These are phyloP conservation scores for Fomitopsis schrenkii DNA, from an alignment of 1,284 basidiomycete genomes.

Conservation along the genomic window DNA sequence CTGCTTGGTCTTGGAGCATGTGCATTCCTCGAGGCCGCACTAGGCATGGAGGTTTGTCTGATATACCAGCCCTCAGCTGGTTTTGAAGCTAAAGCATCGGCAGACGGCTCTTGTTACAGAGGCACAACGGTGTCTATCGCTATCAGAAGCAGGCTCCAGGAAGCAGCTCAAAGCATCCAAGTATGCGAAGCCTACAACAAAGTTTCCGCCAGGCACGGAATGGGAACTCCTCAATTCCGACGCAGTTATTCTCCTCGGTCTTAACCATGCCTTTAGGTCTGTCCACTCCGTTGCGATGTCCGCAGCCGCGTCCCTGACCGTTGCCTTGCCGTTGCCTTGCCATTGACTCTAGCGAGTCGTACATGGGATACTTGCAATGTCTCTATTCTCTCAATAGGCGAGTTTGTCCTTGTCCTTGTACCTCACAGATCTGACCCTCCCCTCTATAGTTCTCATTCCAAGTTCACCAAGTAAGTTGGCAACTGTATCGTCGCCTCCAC, in stretches of 20 bases:
- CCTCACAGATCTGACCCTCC: background rate
- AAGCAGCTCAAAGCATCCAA: constrained; percentile 49
- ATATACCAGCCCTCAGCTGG: constrained; percentile 4
- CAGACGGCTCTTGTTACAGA: constrained; percentile 52
- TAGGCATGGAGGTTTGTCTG: constrained; percentile 71
- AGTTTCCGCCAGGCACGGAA: constrained; percentile 61
- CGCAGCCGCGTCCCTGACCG: background rate
- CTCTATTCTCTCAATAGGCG: constrained; percentile 66
- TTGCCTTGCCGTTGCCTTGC: background rate
- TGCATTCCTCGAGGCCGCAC: constrained; percentile 69
- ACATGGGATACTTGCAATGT: constrained; percentile 76
- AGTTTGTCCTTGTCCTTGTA: constrained; percentile 12
- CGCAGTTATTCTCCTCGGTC: constrained; percentile 60
- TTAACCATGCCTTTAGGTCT: constrained; percentile 67
- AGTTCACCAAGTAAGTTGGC: constrained; percentile 57
- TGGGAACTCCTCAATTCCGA: constrained; percentile 74
- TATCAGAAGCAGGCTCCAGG: constrained; percentile 58
- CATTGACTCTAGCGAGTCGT: constrained; percentile 55
- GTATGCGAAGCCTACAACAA: constrained; percentile 29
- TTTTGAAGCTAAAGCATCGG: background rate
- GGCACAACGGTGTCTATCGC: constrained; percentile 48
- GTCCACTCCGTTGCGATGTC: constrained; percentile 11
- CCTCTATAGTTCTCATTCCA: constrained; percentile 57
- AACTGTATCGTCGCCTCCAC: background rate
- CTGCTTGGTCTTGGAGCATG: constrained; percentile 68